These are phyloP conservation scores for Huntiella abstrusa DNA, from an alignment of 2,329 filamentous ascomycete genomes.

Conservation along the genomic window DNA sequence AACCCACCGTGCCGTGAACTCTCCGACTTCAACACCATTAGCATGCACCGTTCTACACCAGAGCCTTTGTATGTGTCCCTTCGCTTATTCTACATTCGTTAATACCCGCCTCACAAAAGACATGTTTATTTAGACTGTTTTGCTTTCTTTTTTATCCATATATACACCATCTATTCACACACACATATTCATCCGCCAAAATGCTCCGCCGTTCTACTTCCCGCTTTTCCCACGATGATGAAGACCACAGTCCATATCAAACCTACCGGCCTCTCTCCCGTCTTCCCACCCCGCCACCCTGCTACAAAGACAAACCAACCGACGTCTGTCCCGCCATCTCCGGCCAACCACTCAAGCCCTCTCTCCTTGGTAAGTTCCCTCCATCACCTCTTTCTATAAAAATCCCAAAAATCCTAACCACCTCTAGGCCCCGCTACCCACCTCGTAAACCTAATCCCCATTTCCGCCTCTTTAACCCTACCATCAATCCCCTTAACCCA, in stretches of 20 bases:
- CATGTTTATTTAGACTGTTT: no score
- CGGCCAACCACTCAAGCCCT: slow-evolving; percentile 24
- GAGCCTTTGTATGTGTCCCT: no score
- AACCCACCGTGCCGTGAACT: no score
- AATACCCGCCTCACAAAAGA: no score
- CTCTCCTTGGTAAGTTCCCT: slow-evolving; percentile 20
- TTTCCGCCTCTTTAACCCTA: slow-evolving; percentile 38
- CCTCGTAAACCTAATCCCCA: slow-evolving; percentile 46
- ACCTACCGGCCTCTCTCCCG: slow-evolving; percentile 50
- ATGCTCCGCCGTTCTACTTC: slow-evolving; percentile 13
- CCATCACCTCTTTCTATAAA: background rate
- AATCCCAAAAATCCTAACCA: background rate
- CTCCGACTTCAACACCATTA: no score
- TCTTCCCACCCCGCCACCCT: slow-evolving; percentile 46
- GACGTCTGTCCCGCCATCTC: slow-evolving; percentile 19
- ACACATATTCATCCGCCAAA: background rate
- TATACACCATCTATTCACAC: no score
- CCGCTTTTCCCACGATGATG: slow-evolving; percentile 12
- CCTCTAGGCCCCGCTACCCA: slow-evolving; percentile 42
- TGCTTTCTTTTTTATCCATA: no score
- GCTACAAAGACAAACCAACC: slow-evolving; percentile 26
- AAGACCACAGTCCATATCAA: slow-evolving; percentile 31
- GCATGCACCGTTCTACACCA: no score
- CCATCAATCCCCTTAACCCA: slow-evolving; percentile 42
- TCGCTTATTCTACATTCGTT: no score